These are phyloP conservation scores for Rhypophila decipiens DNA, from an alignment of 495 filamentous ascomycete genomes.

Conservation along the genomic window DNA sequence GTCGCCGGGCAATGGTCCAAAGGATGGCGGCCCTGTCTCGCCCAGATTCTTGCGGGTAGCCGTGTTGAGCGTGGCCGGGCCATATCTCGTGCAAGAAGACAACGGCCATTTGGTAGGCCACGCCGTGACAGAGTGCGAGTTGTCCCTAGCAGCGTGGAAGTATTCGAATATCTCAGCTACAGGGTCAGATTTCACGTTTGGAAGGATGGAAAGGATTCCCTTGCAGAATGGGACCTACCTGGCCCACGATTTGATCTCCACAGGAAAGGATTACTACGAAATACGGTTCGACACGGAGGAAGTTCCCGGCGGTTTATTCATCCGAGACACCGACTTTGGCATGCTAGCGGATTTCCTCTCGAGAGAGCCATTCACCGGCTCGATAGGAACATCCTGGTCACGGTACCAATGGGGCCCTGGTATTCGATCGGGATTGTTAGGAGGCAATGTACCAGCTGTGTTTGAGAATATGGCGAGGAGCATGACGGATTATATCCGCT, in stretches of 20 bases:
- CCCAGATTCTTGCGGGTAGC: not conserved
- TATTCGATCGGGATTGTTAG: not conserved
- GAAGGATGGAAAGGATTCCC: not conserved
- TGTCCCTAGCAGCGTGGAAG: not conserved
- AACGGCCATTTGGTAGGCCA: not conserved
- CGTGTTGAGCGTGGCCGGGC: not conserved
- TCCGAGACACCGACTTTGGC: not conserved
- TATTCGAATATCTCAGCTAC: not conserved
- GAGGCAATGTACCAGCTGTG: not conserved
- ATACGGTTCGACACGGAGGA: not conserved
- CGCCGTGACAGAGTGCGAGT: not conserved
- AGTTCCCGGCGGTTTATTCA: not conserved
- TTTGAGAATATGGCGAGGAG: not conserved
- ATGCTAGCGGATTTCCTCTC: not conserved
- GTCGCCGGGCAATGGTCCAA: too few relatives aligned
- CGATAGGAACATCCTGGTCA: not conserved
- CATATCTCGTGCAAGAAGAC: not conserved
- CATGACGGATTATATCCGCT: not conserved
- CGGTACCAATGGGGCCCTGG: too few relatives aligned
- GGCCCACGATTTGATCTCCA: not conserved
- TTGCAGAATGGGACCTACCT: not conserved
- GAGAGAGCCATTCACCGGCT: not conserved
- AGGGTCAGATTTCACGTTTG: not conserved
- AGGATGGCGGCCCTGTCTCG: not conserved
- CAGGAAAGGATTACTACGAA: not conserved